Evolutionary conservation across 2,329 filamentous ascomycete species (phyloP).

Genomic region (Aspergillus udagawae): DNA sequence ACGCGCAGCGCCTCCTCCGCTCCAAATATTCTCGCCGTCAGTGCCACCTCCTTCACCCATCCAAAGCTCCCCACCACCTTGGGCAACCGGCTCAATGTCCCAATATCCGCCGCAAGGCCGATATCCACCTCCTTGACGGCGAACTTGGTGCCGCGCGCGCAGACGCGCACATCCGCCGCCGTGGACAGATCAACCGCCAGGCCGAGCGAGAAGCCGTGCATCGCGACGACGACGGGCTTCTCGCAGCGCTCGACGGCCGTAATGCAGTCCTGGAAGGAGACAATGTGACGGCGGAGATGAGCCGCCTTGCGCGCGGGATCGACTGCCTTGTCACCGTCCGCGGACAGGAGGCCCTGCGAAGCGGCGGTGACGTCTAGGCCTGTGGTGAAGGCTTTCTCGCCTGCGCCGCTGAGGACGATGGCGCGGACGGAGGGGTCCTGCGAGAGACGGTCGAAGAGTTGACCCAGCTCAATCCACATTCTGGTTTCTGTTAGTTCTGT

Average conservation of each 20-base stretch:
- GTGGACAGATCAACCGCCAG: conserved; percentile 64
- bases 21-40: conserved; percentile 41
- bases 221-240: conserved; percentile 80
- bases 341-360: conserved; percentile 48
- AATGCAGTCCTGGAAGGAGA: conserved; percentile 77
- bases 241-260: conserved; percentile 76
- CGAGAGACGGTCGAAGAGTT: conserved; percentile 69
- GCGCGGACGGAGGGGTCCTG: conserved; percentile 67
- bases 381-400: conserved; percentile 77
- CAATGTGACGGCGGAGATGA: conserved; percentile 62
- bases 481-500: conserved; percentile 29
- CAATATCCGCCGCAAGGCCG: conserved; percentile 47
- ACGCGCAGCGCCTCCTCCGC: conserved; percentile 43
- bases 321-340: conserved; percentile 18
- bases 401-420: conserved; percentile 75
- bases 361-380: conserved; percentile 80
- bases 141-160: conserved; percentile 33
- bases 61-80: conserved; percentile 44
- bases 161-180: conserved; percentile 43
- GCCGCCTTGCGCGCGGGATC: conserved; percentile 66
- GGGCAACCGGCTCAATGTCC: conserved; percentile 44
- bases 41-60: conserved; percentile 48
- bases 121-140: conserved; percentile 50
- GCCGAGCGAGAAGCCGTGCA: conserved; percentile 76
- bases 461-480: conserved; percentile 80